phyloP scores from a whole-genome alignment of 345 rosid species.

The Hirschfeldia incana region DNA sequence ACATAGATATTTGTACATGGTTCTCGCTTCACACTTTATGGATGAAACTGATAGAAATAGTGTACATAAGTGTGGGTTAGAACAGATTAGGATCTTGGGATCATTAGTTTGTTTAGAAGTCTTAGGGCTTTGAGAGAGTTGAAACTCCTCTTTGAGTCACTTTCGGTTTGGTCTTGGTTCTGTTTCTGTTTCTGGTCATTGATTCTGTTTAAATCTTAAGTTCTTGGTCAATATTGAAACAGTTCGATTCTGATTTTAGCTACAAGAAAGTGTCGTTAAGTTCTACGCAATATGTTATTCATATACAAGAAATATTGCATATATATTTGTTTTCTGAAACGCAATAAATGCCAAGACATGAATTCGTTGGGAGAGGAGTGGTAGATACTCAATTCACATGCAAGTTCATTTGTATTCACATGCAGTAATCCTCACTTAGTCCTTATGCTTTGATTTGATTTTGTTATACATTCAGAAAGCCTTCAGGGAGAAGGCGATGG shows the following conservation, averaged over 20 bases:
- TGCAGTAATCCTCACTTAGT: neutral
- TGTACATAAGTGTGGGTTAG: too few species aligned
- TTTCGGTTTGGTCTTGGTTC: neutral
- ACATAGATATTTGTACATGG: neutral
- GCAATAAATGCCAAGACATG: slow-evolving; percentile 37
- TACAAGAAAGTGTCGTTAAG: neutral
- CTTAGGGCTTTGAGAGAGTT: neutral
- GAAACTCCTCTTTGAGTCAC: neutral
- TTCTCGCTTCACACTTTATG: too few species aligned
- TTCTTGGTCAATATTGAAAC: neutral
- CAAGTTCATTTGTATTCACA: slow-evolving; percentile 26
- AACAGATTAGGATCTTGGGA: neutral
- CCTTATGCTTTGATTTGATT: slow-evolving; percentile 7
- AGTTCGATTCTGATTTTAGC: neutral
- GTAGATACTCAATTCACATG: slow-evolving; percentile 40
- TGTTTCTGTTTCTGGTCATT: slow-evolving; percentile 6
- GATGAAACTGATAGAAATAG: too few species aligned
- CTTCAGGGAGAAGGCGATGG: slow-evolving; percentile 82
- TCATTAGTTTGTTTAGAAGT: neutral
- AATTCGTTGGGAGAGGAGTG: slow-evolving; percentile 39
- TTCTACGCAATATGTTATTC: neutral
- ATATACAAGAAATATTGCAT: neutral
- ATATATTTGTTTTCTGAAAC: neutral
- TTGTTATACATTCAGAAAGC: slow-evolving; percentile 65
- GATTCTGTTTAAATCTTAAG: neutral